Conservation (phyloP, 345 rosid species). For the Arabidopsis arenosa region DNA sequence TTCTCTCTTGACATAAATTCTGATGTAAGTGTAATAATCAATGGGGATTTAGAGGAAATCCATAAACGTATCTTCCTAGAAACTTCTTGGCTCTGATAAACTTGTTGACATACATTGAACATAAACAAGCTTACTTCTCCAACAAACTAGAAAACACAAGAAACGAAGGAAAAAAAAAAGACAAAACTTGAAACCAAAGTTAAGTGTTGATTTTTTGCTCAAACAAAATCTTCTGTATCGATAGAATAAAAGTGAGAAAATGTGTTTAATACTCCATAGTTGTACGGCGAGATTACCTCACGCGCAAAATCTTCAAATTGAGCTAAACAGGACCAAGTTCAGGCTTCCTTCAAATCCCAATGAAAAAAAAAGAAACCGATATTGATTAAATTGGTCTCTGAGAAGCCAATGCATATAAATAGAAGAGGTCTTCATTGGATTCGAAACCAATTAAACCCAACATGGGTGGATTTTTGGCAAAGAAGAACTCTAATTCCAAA, state of each 20-base stretch:
- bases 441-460: neutral
- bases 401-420: neutral
- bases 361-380: neutral
- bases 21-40: too few relatives aligned
- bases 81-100: slow-evolving; percentile 26
- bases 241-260: neutral
- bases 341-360: slow-evolving; percentile 18
- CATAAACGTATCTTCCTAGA: slow-evolving; percentile 32
- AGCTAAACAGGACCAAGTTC: slow-evolving; percentile 41
- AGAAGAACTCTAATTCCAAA: slow-evolving; percentile 17
- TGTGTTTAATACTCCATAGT: slow-evolving; percentile 28
- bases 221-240: slow-evolving; percentile 32
- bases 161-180: neutral
- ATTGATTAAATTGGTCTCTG: neutral
- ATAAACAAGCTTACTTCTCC: slow-evolving; percentile 28
- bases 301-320: slow-evolving; percentile 30
- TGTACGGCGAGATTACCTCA: slow-evolving; percentile 41
- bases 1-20: neutral
- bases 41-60: neutral
- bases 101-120: slow-evolving; percentile 44
- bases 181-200: slow-evolving; percentile 38
- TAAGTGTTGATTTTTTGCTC: neutral
- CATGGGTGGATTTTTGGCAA: slow-evolving; percentile 50
- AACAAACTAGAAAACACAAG: slow-evolving; percentile 23
- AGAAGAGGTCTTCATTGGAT: neutral